phyloP scores from a whole-genome alignment of 257 asterid genomes.

The Coffea eugenioides region DNA sequence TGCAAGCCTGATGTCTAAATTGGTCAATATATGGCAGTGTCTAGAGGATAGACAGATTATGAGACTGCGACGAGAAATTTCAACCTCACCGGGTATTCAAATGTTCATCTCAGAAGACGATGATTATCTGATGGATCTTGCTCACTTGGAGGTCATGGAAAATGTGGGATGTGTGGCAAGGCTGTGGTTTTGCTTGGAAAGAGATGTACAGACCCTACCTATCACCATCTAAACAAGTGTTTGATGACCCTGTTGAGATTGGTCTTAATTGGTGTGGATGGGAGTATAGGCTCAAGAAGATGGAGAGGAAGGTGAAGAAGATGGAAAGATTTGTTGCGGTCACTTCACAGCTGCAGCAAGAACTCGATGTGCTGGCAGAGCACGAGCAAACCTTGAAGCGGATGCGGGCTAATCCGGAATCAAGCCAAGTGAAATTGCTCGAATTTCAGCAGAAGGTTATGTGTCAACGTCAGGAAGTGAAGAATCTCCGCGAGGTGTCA shows the following conservation, averaged over 20 bases:
- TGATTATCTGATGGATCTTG: constrained; percentile 65
- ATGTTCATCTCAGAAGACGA: constrained; percentile 67
- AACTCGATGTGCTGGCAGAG: constrained; percentile 72
- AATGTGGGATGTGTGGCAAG: constrained; percentile 50
- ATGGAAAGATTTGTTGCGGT: constrained; percentile 81
- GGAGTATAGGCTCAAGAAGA: constrained; percentile 65
- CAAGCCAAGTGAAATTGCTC: constrained; percentile 50
- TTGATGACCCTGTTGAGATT: constrained; percentile 47
- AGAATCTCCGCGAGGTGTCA: constrained; percentile 74
- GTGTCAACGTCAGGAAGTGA: constrained; percentile 86
- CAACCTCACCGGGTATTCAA: constrained; percentile 56
- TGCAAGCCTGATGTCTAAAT: constrained; percentile 72
- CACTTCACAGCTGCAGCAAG: constrained; percentile 69
- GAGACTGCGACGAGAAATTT: constrained; percentile 65
- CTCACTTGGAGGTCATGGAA: constrained; percentile 61
- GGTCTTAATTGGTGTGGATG: constrained; percentile 54
- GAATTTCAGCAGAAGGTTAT: constrained; percentile 81
- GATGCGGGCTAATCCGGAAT: constrained; percentile 49
- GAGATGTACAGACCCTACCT: constrained; percentile 56
- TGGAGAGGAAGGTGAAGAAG: constrained; percentile 83
- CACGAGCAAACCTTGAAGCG: constrained; percentile 73
- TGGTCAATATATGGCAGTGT: constrained; percentile 68
- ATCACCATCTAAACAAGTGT: constrained; percentile 51
- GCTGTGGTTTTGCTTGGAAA: constrained; percentile 62
- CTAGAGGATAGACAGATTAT: constrained; percentile 50